These are phyloP conservation scores for Gyrodon lividus DNA, from an alignment of 768 basidiomycete species.

Conservation along the genomic window DNA sequence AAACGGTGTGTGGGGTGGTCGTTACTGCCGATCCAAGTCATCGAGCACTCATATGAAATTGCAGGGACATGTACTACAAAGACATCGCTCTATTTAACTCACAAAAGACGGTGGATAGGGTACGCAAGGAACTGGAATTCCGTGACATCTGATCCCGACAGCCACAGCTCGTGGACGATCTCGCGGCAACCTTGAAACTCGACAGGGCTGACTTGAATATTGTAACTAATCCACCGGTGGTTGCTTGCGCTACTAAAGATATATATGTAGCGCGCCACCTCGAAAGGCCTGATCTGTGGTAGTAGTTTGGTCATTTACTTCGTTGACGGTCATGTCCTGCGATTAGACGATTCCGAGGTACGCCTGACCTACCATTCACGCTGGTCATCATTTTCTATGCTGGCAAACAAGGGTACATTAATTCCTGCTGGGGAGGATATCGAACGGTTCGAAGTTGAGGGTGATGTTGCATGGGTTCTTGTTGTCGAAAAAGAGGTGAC, in stretches of 20 bases:
- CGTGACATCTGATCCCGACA: slow-evolving; percentile 1
- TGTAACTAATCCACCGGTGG: slow-evolving; percentile 36
- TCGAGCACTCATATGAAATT: background rate
- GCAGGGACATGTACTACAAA: slow-evolving; percentile 85
- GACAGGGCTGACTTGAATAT: slow-evolving; percentile 78
- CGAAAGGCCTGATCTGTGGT: slow-evolving; percentile 86
- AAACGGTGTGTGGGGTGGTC: slow-evolving; percentile 54
- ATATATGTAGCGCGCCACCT: slow-evolving; percentile 67
- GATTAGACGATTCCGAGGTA: slow-evolving; percentile 60
- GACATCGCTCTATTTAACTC: slow-evolving; percentile 76
- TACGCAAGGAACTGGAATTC: slow-evolving; percentile 28
- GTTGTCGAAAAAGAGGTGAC: slow-evolving; percentile 92
- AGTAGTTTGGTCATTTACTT: slow-evolving; percentile 59
- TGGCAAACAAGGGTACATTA: slow-evolving; percentile 56
- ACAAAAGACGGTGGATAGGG: slow-evolving; percentile 79
- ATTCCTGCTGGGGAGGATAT: slow-evolving; percentile 81
- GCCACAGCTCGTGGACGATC: slow-evolving; percentile 80
- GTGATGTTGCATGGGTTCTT: slow-evolving; percentile 70
- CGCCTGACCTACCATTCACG: background rate
- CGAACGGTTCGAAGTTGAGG: slow-evolving; percentile 52
- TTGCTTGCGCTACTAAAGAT: slow-evolving; percentile 8
- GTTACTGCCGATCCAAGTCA: slow-evolving; percentile 7
- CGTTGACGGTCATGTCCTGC: slow-evolving; percentile 49
- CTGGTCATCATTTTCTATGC: background rate
- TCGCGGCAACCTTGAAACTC: slow-evolving; percentile 79